Percentiles rank a stretch among this genome's conserved stretches.
phyloP scores from a whole-genome alignment of 768 basidiomycete genomes.

The Tubosaeta brunneosetosa region DNA sequence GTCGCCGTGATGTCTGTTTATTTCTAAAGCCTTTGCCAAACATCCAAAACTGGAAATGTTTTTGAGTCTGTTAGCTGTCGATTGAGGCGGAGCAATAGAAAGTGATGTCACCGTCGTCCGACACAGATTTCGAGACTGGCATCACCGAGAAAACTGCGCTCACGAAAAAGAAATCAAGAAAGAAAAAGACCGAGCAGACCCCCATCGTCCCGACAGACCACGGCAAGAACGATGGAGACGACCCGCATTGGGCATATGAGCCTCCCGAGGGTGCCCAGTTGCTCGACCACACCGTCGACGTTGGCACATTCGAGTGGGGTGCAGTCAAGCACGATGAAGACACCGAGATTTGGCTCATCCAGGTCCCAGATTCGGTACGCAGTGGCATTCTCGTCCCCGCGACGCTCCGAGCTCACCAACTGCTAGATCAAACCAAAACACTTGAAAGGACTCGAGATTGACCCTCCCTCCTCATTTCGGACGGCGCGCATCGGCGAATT shows the following conservation, averaged over 20 bases:
- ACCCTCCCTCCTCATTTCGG: conserved; percentile 37
- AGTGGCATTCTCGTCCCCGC: not conserved
- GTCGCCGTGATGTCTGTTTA: conserved; percentile 30
- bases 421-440: conserved; percentile 62
- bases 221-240: conserved; percentile 49
- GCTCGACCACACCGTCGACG: conserved; percentile 44
- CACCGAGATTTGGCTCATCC: conserved; percentile 65
- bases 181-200: conserved; percentile 12
- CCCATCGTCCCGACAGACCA: conserved; percentile 15
- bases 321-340: conserved; percentile 50
- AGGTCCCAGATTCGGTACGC: conserved; percentile 64
- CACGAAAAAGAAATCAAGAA: conserved; percentile 8
- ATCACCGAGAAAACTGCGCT: conserved; percentile 5
- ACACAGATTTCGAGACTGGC: conserved; percentile 6
- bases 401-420: not conserved
- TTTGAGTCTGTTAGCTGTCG: no score
- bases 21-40: conserved; percentile 29
- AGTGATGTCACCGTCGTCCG: conserved; percentile 24
- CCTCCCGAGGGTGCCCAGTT: conserved; percentile 50
- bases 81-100: not conserved
- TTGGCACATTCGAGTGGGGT: conserved; percentile 65
- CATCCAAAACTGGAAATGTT: conserved; percentile 9
- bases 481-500: conserved; percentile 46
- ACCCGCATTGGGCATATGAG: conserved; percentile 55
- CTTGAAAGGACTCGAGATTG: conserved; percentile 48